Evolutionary conservation across 1,139 yeast genomes (phyloP), one percentile per base, ranked within the genome.

Genomic region (Zygosaccharomyces pseudobailii): DNA sequence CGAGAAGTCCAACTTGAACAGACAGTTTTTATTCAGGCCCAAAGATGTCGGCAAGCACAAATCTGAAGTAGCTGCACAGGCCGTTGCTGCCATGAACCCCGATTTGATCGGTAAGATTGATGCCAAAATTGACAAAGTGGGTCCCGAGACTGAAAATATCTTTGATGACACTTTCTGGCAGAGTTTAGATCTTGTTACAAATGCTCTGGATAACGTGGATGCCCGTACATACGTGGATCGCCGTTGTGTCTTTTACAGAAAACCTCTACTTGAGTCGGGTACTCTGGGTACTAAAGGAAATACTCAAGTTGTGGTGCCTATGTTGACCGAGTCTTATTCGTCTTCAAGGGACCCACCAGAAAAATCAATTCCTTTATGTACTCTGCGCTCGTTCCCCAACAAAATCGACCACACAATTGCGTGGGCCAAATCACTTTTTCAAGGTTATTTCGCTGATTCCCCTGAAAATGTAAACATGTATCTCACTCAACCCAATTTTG

Each of bases 331-430:
- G 71, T 85, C 95, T 5, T 92, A 92, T 69, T 87, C 97, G 5
- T 87, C 97, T 3, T 87, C 96, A 21, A 95, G 89, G 68, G 99
- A 92, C 71, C 98, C 99, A 36, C 98, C 99, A 41, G 99, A 92
- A 72, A 89, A 89, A 71, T 82, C 96, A 4, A 90, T 92, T 63
- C 99, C 99, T 32, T 77, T 92, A 63, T 92, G 99, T 77, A 92
- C 99, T 6, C 76, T 92, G 64, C 82, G 97, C 70, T 87, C 96
- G 6, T 92, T 92, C 82, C 99, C 99, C 49, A 88, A 89, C 69
- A 92, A 90, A 70, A 92, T 92, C 61, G 99, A 92, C 65, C 99
- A 92, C 65, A 94, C 99, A 1, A 92, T 92, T 71, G 97, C 98
- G 10, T 92, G 99, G 99, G 96, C 97, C 22, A 92, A 94, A 72